Evolutionary conservation across 805 yeast species (phyloP).

Genomic region (Komagataella mondaviorum): DNA sequence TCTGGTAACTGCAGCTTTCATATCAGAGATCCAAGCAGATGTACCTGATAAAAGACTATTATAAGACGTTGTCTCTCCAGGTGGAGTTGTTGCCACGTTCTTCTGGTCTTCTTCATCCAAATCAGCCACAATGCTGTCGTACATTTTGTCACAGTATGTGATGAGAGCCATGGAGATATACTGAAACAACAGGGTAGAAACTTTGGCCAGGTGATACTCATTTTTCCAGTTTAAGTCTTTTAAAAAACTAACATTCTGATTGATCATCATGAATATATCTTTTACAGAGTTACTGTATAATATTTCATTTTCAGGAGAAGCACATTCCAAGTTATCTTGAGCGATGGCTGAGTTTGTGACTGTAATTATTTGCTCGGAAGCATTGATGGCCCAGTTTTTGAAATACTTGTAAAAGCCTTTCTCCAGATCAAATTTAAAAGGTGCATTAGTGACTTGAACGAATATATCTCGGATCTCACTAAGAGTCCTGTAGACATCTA

Average conservation of each 20-base stretch:
- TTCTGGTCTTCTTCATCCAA: constrained; percentile 16
- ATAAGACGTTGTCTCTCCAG: constrained; percentile 1
- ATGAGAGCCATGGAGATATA: constrained; percentile 46
- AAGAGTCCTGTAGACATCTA: constrained; percentile 9
- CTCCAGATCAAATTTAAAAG: background rate
- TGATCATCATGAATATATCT: constrained; percentile 53
- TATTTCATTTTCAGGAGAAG: constrained; percentile 27
- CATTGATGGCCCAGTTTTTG: background rate
- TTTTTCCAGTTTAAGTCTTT: constrained; percentile 46
- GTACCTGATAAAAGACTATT: background rate
- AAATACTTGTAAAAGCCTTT: background rate
- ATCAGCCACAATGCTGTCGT: constrained; percentile 26
- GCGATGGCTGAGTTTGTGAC: constrained; percentile 14
- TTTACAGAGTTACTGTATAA: constrained; percentile 47
- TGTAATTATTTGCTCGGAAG: background rate
- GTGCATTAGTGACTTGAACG: background rate
- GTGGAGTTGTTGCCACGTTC: constrained; percentile 1
- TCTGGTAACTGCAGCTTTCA: constrained; percentile 34
- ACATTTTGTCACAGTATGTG: constrained; percentile 25
- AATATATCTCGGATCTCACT: background rate
- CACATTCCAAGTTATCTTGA: constrained; percentile 43
- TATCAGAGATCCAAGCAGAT: constrained; percentile 34
- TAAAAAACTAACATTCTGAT: constrained; percentile 39
- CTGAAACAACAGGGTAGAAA: constrained; percentile 45
- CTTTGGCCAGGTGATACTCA: constrained; percentile 40